Percentiles rank a stretch among this genome's conserved stretches.
Evolutionary conservation across 73 alveolate genomes (phyloP).

Genomic region (Paramecium bursaria): DNA sequence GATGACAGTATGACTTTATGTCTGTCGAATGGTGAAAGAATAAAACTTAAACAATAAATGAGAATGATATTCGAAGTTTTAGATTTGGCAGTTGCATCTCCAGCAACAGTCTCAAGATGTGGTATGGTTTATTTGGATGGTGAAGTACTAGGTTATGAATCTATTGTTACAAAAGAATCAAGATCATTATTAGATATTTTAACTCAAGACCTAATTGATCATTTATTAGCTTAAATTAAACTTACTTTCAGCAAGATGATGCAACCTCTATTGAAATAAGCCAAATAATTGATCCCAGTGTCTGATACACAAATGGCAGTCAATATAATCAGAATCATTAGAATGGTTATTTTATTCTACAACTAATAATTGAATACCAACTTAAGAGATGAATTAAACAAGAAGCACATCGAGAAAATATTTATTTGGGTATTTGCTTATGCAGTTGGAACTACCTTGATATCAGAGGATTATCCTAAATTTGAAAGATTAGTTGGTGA

Average conservation of each 20-base stretch:
- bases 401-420: constrained; percentile 74
- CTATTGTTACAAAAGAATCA: constrained; percentile 69
- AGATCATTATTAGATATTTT: neutral
- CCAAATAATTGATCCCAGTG: constrained; percentile 67
- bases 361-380: constrained; percentile 47
- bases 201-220: constrained; percentile 8
- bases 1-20: constrained; percentile 98
- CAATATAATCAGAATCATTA: constrained; percentile 76
- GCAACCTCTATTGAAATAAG: neutral
- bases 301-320: constrained; percentile 77
- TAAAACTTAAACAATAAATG: constrained; percentile 68
- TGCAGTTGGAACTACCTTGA: constrained; percentile 82
- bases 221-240: constrained; percentile 7
- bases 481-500: constrained; percentile 74
- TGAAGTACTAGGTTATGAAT: constrained; percentile 84
- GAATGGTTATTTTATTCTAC: constrained; percentile 60
- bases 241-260: constrained; percentile 2
- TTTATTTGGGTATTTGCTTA: constrained; percentile 80
- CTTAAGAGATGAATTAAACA: constrained; percentile 73
- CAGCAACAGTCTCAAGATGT: constrained; percentile 84
- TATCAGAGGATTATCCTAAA: constrained; percentile 71
- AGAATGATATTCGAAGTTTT: constrained; percentile 77
- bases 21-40: constrained; percentile 76
- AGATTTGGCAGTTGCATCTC: constrained; percentile 79
- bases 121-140: constrained; percentile 89